phyloP scores from a whole-genome alignment of 1,284 basidiomycete species.

The Heliocybe sulcata region DNA sequence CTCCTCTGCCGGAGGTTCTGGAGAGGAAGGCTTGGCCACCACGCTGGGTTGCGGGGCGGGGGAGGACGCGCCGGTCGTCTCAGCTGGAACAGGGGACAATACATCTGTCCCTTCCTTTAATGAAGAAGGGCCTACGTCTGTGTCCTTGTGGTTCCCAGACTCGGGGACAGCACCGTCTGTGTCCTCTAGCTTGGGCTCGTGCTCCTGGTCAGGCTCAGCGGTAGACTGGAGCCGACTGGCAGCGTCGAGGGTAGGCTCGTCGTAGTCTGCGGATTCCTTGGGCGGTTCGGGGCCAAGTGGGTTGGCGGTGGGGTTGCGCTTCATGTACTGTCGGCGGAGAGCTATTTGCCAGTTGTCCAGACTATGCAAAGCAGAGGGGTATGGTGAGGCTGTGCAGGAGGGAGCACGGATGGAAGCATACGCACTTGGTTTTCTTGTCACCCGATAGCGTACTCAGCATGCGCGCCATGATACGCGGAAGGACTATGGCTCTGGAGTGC shows the following conservation, averaged over 20 bases:
- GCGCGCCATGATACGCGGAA: conserved; percentile 68
- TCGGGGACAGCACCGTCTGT: neutral
- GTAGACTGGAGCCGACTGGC: neutral
- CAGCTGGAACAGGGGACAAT: too few relatives aligned
- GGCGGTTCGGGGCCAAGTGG: conserved; percentile 48
- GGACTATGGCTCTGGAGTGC: conserved; percentile 46
- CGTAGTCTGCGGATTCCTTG: neutral
- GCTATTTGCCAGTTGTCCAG: conserved; percentile 69
- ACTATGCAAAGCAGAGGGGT: conserved; percentile 27
- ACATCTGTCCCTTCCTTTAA: too few relatives aligned
- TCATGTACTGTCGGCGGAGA: conserved; percentile 65
- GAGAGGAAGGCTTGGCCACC: neutral
- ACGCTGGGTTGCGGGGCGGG: neutral
- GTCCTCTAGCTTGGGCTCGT: neutral
- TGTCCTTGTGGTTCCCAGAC: neutral
- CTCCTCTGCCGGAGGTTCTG: conserved; percentile 15
- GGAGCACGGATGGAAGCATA: conserved; percentile 11
- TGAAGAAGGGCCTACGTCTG: neutral
- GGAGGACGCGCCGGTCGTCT: too few relatives aligned
- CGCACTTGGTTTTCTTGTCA: conserved; percentile 74
- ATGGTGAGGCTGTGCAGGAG: conserved; percentile 2
- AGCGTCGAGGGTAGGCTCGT: neutral
- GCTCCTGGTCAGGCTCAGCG: neutral
- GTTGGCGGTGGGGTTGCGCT: conserved; percentile 60
- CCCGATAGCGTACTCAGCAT: conserved; percentile 69